phyloP scores from a whole-genome alignment of 2,329 filamentous ascomycete genomes.

The Bipolaris victoriae region DNA sequence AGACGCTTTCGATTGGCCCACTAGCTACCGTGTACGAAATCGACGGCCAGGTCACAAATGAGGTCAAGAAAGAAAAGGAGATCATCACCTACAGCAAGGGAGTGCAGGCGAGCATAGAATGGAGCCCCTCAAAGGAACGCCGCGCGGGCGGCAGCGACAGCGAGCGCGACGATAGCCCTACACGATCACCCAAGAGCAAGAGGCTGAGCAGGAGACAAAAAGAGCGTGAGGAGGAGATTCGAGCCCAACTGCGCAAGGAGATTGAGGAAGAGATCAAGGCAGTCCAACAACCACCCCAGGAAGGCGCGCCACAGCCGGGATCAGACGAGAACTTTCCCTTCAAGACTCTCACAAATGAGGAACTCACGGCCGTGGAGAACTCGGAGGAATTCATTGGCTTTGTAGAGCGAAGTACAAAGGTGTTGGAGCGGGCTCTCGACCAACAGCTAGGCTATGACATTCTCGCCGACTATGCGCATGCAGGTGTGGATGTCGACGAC shows the following conservation, averaged over 20 bases:
- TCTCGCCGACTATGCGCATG: slow-evolving; percentile 88
- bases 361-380: slow-evolving; percentile 86
- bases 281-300: slow-evolving; percentile 57
- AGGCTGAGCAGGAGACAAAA: slow-evolving; percentile 78
- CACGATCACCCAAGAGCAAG: slow-evolving; percentile 65
- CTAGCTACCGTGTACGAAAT: slow-evolving; percentile 82
- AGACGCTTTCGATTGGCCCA: slow-evolving; percentile 75
- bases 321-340: slow-evolving; percentile 70
- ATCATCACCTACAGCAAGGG: slow-evolving; percentile 96
- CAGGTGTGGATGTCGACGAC: slow-evolving; percentile 77
- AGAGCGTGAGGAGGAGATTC: slow-evolving; percentile 86
- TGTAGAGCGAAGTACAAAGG: slow-evolving; percentile 92
- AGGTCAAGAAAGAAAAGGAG: slow-evolving; percentile 69
- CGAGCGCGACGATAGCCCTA: slow-evolving; percentile 66
- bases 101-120: slow-evolving; percentile 85
- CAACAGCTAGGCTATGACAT: slow-evolving; percentile 96
- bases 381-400: slow-evolving; percentile 96
- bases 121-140: slow-evolving; percentile 62
- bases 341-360: slow-evolving; percentile 79
- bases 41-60: slow-evolving; percentile 74
- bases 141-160: slow-evolving; percentile 61
- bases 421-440: slow-evolving; percentile 93
- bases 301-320: slow-evolving; percentile 52
- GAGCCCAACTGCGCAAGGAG: slow-evolving; percentile 82
- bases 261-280: slow-evolving; percentile 88